Evolutionary conservation across 768 basidiomycete species (phyloP).

Genomic region (Tremella fuciformis): DNA sequence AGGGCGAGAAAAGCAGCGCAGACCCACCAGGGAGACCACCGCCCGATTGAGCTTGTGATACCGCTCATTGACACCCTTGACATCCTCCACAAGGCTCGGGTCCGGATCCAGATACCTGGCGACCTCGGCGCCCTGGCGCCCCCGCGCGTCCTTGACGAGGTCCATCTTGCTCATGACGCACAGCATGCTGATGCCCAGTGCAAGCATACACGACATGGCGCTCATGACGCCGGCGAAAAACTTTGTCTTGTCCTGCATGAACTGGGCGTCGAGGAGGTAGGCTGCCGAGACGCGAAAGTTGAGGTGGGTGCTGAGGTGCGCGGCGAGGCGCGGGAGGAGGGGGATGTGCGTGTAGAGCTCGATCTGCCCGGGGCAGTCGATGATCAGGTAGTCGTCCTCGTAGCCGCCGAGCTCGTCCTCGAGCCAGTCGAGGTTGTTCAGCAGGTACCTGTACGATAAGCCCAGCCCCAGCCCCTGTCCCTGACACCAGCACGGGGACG

Average conservation of each 20-base stretch:
- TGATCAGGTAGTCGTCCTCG: constrained; percentile 81
- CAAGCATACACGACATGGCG: constrained; percentile 99
- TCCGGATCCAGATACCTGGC: constrained; percentile 96
- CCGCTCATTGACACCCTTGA: constrained; percentile 61
- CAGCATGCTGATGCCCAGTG: constrained; percentile 93
- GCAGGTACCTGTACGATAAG: constrained; percentile 71
- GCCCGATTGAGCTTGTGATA: constrained; percentile 94
- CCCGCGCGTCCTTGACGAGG: constrained; percentile 67
- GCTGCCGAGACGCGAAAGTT: constrained; percentile 82
- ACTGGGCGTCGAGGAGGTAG: constrained; percentile 95
- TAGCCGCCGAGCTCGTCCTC: constrained; percentile 92
- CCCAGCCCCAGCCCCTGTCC: no score
- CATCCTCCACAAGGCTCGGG: constrained; percentile 66
- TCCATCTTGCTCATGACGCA: constrained; percentile 99
- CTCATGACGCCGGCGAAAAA: constrained; percentile 96
- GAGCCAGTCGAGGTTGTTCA: constrained; percentile 97
- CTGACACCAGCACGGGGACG: constrained; percentile 54
- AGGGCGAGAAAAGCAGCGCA: not conserved
- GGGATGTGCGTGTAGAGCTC: constrained; percentile 98
- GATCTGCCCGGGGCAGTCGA: constrained; percentile 66
- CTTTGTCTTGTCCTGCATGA: constrained; percentile 99
- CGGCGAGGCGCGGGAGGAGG: constrained; percentile 85
- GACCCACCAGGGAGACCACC: constrained; percentile 82
- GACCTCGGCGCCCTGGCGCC: constrained; percentile 64
- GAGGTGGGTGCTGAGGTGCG: constrained; percentile 61